Conservation (phyloP, 148 eudicot genomes). For the Camellia japonica region DNA sequence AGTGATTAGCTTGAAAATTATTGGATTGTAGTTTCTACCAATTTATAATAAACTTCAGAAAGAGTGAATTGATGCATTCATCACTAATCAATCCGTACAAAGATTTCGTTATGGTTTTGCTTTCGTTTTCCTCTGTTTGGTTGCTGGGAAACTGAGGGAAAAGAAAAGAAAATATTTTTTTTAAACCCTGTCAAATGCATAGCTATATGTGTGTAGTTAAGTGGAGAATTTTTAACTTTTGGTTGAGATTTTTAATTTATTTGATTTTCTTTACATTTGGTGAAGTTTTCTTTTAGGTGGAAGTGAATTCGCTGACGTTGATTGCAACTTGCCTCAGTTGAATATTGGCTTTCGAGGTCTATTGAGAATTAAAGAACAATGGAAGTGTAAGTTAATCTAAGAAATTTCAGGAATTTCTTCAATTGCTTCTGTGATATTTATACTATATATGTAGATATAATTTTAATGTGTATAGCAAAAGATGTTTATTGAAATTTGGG, state of each 20-base stretch:
- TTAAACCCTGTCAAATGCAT: background rate
- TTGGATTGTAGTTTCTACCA: background rate
- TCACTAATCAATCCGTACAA: background rate
- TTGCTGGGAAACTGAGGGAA: background rate
- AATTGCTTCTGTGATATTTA: background rate
- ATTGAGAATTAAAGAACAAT: slow-evolving; percentile 18
- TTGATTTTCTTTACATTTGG: background rate
- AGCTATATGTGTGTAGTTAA: background rate
- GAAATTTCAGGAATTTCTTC: background rate
- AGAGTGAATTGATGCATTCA: background rate
- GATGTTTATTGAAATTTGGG: background rate
- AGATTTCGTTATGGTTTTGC: background rate
- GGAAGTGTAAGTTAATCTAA: slow-evolving; percentile 34
- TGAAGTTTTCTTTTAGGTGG: background rate
- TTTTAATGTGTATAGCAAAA: background rate
- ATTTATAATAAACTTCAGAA: background rate
- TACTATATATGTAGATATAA: background rate
- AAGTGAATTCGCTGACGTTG: background rate
- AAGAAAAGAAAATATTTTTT: background rate
- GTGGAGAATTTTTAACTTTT: background rate
- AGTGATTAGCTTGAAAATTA: background rate
- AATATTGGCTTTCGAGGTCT: slow-evolving; percentile 5
- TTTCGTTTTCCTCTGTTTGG: slow-evolving; percentile 7
- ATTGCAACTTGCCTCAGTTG: slow-evolving; percentile 10
- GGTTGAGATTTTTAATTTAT: background rate